phyloP scores from a whole-genome alignment of 1,284 basidiomycete genomes.

The Testicularia cyperi region DNA sequence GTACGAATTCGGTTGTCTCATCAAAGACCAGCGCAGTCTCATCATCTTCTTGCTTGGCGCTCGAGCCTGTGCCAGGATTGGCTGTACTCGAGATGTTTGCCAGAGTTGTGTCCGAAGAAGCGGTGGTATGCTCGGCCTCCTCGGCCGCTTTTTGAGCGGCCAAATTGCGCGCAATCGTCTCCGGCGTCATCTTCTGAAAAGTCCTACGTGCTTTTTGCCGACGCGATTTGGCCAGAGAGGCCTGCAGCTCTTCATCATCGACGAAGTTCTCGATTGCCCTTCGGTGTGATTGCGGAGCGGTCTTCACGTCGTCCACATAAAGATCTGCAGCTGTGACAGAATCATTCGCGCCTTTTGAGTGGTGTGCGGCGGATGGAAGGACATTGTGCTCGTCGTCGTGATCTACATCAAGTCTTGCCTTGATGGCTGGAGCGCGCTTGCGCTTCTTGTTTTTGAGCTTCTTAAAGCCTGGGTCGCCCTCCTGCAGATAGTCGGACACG shows the following conservation, averaged over 20 bases:
- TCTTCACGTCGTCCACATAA: conserved; percentile 67
- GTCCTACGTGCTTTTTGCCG: conserved; percentile 76
- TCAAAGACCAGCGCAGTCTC: conserved; percentile 74
- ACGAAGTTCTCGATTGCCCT: conserved; percentile 70
- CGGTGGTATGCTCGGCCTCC: conserved; percentile 64
- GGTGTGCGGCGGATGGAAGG: too few relatives aligned
- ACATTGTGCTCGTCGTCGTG: conserved; percentile 55
- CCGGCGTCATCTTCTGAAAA: conserved; percentile 74
- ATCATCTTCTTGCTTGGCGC: conserved; percentile 2
- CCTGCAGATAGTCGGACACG: conserved; percentile 81
- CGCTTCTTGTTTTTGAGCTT: conserved; percentile 77
- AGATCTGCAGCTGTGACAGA: conserved; percentile 62
- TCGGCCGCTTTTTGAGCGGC: conserved; percentile 68
- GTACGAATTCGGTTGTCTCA: conserved; percentile 94
- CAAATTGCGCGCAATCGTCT: conserved; percentile 77
- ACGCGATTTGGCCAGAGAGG: conserved; percentile 81
- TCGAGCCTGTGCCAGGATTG: too few relatives aligned
- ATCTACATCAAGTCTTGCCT: conserved; percentile 70
- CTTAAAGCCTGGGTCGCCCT: conserved; percentile 89
- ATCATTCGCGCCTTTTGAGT: too few relatives aligned
- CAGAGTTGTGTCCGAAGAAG: too few relatives aligned
- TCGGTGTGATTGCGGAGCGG: conserved; percentile 1
- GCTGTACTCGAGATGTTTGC: too few relatives aligned
- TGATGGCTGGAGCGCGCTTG: conserved; percentile 83
- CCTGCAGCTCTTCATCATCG: conserved; percentile 97